Evolutionary conservation across 768 basidiomycete genomes (phyloP).

Genomic region (Russula compacta): DNA sequence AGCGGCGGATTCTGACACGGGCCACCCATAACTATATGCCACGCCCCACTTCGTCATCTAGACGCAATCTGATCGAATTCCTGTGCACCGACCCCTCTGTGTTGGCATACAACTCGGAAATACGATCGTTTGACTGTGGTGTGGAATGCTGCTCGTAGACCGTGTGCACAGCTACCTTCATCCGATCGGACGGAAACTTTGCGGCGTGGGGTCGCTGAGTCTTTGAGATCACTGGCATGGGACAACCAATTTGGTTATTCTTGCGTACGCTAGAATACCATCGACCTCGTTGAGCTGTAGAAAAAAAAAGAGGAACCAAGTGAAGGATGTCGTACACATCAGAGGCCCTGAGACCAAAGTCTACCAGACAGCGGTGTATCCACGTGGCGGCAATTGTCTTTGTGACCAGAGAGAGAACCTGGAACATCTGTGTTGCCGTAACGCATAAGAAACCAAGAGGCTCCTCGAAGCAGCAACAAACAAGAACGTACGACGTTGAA

Average conservation of each 20-base stretch:
- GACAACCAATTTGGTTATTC: no score
- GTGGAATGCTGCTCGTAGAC: not conserved
- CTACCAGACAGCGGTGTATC: not conserved
- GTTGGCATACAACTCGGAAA: no score
- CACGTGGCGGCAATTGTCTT: not conserved
- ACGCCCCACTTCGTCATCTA: no score
- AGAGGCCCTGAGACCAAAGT: not conserved
- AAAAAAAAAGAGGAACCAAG: not conserved
- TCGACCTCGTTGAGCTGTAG: not conserved
- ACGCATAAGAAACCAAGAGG: not conserved
- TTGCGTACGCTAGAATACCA: not conserved
- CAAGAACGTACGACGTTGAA: not conserved
- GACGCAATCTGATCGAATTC: no score
- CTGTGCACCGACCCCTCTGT: no score
- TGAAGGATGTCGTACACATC: not conserved
- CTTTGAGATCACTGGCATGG: not conserved
- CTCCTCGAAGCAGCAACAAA: not conserved
- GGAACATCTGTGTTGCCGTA: not conserved
- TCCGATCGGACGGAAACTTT: not conserved
- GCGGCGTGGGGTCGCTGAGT: no score
- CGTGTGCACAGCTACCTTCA: not conserved
- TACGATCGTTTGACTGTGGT: not conserved
- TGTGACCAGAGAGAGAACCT: not conserved
- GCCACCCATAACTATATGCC: no score
- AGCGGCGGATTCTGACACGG: no score